These are phyloP conservation scores for Candida boidinii DNA, from an alignment of 805 yeast species.

Conservation along the genomic window DNA sequence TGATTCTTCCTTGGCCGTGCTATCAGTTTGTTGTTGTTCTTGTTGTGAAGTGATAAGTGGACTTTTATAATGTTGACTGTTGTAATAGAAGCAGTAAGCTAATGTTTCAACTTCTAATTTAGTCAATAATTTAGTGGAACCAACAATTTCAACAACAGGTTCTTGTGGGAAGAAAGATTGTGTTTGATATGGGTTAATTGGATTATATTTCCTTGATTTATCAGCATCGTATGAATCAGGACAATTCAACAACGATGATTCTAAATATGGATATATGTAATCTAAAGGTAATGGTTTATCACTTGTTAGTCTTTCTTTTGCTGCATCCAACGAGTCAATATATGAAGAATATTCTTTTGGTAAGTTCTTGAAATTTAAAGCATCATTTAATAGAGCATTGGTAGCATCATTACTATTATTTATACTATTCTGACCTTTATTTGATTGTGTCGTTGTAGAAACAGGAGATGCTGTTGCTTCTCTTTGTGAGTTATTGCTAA, in stretches of 20 bases:
- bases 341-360: slow-evolving; percentile 19
- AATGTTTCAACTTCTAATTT: slow-evolving; percentile 82
- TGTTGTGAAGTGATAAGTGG: slow-evolving; percentile 9
- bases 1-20: too few relatives aligned
- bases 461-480: slow-evolving; percentile 11
- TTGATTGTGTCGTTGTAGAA: slow-evolving; percentile 3
- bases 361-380: slow-evolving; percentile 15
- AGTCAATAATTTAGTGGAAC: slow-evolving; percentile 49
- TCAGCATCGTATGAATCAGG: slow-evolving; percentile 94
- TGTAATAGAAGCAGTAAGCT: slow-evolving; percentile 87
- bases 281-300: slow-evolving; percentile 44
- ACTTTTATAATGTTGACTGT: slow-evolving; percentile 26
- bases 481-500: slow-evolving; percentile 1
- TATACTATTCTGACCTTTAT: neutral
- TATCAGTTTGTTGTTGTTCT: slow-evolving; percentile 1
- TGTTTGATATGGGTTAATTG: slow-evolving; percentile 81
- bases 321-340: slow-evolving; percentile 19
- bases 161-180: slow-evolving; percentile 86
- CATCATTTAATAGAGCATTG: slow-evolving; percentile 12
- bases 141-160: slow-evolving; percentile 59
- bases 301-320: slow-evolving; percentile 21
- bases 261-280: slow-evolving; percentile 51
- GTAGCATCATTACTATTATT: neutral
- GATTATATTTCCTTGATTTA: slow-evolving; percentile 62
- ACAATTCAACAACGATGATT: slow-evolving; percentile 75